Evolutionary conservation across 2,329 filamentous ascomycete genomes (phyloP).

Genomic region (Paecilomyces dactylethromorphus): DNA sequence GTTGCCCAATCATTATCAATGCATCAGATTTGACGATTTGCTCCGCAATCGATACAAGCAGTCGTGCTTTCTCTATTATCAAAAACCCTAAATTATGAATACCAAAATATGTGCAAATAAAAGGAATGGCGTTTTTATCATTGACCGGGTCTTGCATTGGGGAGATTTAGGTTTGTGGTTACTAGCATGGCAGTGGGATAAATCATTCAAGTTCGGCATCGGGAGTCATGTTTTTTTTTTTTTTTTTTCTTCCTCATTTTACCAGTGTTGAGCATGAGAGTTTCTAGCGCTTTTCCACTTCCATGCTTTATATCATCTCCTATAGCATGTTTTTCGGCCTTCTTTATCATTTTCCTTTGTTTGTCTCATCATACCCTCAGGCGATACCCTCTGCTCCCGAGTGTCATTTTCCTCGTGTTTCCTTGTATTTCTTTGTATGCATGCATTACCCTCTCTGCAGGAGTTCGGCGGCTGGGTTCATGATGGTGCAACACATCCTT

Average conservation of each 20-base stretch:
- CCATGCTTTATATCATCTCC: not conserved
- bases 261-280: not conserved
- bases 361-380: not conserved
- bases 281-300: not conserved
- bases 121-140: conserved; percentile 13
- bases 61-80: not conserved
- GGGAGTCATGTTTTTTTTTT: conserved; percentile 1
- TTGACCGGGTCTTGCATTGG: conserved; percentile 3
- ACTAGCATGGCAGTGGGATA: conserved; percentile 4
- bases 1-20: too few species aligned
- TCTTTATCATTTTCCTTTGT: conserved; percentile 1
- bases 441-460: conserved; percentile 2
- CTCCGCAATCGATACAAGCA: not conserved
- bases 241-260: not conserved
- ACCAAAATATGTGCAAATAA: conserved; percentile 11
- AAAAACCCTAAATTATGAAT: not conserved
- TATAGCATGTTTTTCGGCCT: not conserved
- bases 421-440: not conserved
- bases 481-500: not conserved
- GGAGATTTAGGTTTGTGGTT: conserved; percentile 7
- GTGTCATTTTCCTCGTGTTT: not conserved
- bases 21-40: not conserved
- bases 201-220: conserved; percentile 1
- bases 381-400: conserved; percentile 3
- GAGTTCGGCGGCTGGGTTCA: not conserved